Base-by-base conservation (phyloP, 106 monocot species). In the Vanilla planifolia region DNA sequence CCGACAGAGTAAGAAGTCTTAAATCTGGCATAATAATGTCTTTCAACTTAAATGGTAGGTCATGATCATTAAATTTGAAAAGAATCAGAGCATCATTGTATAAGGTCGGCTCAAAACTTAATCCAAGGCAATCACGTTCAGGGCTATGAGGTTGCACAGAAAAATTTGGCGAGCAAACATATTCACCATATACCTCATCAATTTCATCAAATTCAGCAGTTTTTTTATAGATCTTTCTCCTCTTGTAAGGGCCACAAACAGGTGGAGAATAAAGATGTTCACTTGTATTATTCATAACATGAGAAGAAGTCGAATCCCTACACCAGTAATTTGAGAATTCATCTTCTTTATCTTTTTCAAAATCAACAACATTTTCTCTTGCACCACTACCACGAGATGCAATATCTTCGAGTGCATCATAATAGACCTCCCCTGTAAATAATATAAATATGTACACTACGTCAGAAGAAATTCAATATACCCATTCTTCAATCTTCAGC, bases 21-120 rank as follows among this genome's bases (percentile, higher is more conserved):
- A 90, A 41, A 44, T 95, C 89, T n/a, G 83, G 66, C 57, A 84
- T 83, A 30, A 95, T 90, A 53, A 81, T 67, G 24, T 83, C 74
- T 70, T 77, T 86, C 39, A 95, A 63, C 32, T 60, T 80, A 59
- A 90, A 95, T 73, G 95, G 95, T 34, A 95, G 90, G 60, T 86
- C 73, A 66, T 73, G 78, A 81, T 95, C 83, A 59, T 75, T 68
- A 74, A 95, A 95, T 64, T 78, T 71, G 58, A 90, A 95, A 29
- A 83, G 73, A 58, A 95, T 69, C 57, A 95, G 61, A 3, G 83
- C 75, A 78, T 95, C 95, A 60, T 68, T 81, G 78, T 95, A 79
- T 72, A 37, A 57, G 33, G 69, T 64, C 61, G 80, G 52, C 48
- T 82, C 88, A 59, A 70, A 71, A 60, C 50, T 22, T 39, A 60